Conservation (phyloP, 768 basidiomycete species). For the Postia placenta region DNA sequence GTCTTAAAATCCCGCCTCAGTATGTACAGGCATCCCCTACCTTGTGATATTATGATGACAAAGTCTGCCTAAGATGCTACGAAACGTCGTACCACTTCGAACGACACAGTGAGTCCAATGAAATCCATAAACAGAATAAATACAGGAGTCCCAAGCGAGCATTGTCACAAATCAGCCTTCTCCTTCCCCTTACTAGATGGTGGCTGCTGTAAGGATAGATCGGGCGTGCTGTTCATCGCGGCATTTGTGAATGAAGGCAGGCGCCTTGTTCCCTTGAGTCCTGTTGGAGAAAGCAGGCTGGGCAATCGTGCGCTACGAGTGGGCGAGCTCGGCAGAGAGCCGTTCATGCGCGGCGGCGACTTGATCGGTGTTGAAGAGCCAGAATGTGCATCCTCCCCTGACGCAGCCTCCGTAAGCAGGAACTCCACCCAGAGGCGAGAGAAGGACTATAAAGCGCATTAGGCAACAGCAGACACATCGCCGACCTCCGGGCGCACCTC, state of each 20-base stretch:
- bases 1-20: too few relatives aligned
- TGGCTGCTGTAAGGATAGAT: constrained; percentile 29
- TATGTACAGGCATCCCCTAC: too few relatives aligned
- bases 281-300: constrained; percentile 20
- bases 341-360: constrained; percentile 26
- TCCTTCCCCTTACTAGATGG: constrained; percentile 43
- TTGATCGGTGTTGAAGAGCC: constrained; percentile 13
- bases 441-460: constrained; percentile 62
- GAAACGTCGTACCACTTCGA: too few relatives aligned
- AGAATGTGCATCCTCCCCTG: constrained; percentile 29
- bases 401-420: constrained; percentile 83
- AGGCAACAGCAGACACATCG: neutral
- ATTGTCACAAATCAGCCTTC: constrained; percentile 20
- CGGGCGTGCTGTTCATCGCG: constrained; percentile 35
- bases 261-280: constrained; percentile 28
- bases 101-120: too few relatives aligned
- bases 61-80: too few relatives aligned
- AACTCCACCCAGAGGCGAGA: constrained; percentile 98
- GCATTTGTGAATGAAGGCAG: constrained; percentile 33
- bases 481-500: constrained; percentile 44
- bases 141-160: neutral
- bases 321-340: constrained; percentile 31
- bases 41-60: too few relatives aligned
- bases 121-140: neutral
- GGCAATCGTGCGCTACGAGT: constrained; percentile 15